Evolutionary conservation across 257 asterid genomes (phyloP).

Genomic region (Solanum tarapatanum): DNA sequence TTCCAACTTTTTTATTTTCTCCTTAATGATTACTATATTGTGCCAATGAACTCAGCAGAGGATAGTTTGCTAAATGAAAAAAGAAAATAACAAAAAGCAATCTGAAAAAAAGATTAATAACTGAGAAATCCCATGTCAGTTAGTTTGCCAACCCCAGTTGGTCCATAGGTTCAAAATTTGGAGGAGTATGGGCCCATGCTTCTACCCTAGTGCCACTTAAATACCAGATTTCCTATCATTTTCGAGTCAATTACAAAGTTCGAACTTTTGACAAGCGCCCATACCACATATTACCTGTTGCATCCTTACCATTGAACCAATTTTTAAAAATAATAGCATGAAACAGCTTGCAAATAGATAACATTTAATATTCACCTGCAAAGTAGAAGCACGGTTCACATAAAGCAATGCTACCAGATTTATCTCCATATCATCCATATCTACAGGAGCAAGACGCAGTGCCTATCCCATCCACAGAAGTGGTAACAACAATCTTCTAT

Average conservation of each 20-base stretch:
- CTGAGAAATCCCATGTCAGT: background rate
- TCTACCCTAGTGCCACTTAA: background rate
- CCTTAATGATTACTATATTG: background rate
- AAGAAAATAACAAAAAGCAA: background rate
- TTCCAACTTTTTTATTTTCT: background rate
- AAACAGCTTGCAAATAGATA: background rate
- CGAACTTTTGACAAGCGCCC: background rate
- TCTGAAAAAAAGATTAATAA: background rate
- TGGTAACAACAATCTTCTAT: background rate
- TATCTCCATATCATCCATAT: conserved; percentile 39
- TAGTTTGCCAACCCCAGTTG: background rate
- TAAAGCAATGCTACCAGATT: conserved; percentile 51
- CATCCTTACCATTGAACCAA: background rate
- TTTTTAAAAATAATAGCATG: background rate
- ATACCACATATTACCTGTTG: background rate
- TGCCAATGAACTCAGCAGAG: background rate
- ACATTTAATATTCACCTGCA: conserved; percentile 51
- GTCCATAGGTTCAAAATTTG: background rate
- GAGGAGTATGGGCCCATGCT: background rate
- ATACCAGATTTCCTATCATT: background rate
- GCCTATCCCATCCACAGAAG: conserved; percentile 42
- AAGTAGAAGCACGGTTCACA: conserved; percentile 78
- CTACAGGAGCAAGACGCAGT: conserved; percentile 57
- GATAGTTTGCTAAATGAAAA: background rate
- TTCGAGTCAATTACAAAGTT: background rate